Percentiles rank a stretch among this genome's conserved stretches.
These are phyloP conservation scores for Fomitopsis pinicola DNA, from an alignment of 1,284 basidiomycete genomes.

Conservation along the genomic window DNA sequence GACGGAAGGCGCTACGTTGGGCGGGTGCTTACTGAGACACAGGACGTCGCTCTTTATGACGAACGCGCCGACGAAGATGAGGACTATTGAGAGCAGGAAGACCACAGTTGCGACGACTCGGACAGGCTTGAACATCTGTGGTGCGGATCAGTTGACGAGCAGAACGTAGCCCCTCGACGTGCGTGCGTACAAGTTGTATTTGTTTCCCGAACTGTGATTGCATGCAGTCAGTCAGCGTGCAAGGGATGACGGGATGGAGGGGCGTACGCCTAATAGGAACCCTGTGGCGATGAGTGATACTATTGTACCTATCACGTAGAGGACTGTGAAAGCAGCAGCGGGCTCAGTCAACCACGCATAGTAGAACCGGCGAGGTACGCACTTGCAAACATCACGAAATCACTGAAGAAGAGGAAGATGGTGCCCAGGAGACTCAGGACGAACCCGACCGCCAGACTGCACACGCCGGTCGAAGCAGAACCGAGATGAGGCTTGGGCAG, in stretches of 20 bases:
- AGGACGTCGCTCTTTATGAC: constrained; percentile 59
- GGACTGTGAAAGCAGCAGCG: constrained; percentile 39
- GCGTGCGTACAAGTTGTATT: constrained; percentile 60
- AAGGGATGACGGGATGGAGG: background rate
- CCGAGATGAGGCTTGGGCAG: background rate
- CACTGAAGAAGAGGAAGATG: constrained; percentile 74
- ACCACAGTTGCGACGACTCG: constrained; percentile 82
- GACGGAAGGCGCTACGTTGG: background rate
- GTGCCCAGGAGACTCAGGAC: constrained; percentile 79
- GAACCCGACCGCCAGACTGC: constrained; percentile 69
- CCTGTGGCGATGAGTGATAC: constrained; percentile 85
- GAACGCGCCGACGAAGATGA: constrained; percentile 83
- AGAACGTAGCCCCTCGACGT: background rate
- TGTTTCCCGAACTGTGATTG: constrained; percentile 67
- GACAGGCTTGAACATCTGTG: constrained; percentile 90
- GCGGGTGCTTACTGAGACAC: constrained; percentile 39
- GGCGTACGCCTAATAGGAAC: constrained; percentile 78
- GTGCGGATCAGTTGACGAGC: background rate
- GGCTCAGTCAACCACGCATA: background rate
- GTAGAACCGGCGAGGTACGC: constrained; percentile 26
- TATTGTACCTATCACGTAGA: constrained; percentile 83
- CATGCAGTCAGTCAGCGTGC: background rate
- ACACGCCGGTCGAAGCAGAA: background rate
- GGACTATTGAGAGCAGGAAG: constrained; percentile 71
- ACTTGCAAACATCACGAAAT: constrained; percentile 76